Evolutionary conservation across 2,329 filamentous ascomycete species (phyloP).

Genomic region (Penicillium sp.): DNA sequence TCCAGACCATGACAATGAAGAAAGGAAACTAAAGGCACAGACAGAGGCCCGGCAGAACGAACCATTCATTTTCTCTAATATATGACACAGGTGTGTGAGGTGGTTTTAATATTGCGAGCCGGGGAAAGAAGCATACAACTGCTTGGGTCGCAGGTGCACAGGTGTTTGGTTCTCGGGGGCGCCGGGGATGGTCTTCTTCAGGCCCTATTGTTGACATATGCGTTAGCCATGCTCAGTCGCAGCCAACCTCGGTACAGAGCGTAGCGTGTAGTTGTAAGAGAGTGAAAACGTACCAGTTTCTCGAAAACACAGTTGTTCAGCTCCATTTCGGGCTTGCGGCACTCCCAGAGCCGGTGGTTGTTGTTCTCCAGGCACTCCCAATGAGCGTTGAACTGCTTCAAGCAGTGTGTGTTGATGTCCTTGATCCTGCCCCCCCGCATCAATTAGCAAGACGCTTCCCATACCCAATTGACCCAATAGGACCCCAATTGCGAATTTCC

Average conservation of each 20-base stretch:
- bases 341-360: constrained; percentile 98
- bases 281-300: constrained; percentile 74
- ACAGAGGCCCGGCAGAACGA: constrained; percentile 6
- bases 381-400: constrained; percentile 88
- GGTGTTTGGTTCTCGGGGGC: constrained; percentile 71
- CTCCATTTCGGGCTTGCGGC: constrained; percentile 82
- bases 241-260: not conserved
- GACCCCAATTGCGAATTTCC: not conserved
- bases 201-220: constrained; percentile 59
- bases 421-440: constrained; percentile 66
- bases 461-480: not conserved
- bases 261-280: not conserved
- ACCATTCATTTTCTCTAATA: constrained; percentile 10
- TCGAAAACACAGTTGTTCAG: constrained; percentile 96
- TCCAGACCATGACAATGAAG: constrained; percentile 28
- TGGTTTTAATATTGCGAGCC: constrained; percentile 42
- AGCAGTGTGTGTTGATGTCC: constrained; percentile 94
- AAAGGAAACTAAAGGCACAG: constrained; percentile 27
- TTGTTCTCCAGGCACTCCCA: constrained; percentile 96
- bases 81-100: not conserved
- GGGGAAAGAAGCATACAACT: constrained; percentile 49
- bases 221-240: constrained; percentile 2
- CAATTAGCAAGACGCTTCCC: not conserved
- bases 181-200: constrained; percentile 81
- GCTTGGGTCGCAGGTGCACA: constrained; percentile 70